Conservation (phyloP, 495 filamentous ascomycete species). For the Daldinia grandis region DNA sequence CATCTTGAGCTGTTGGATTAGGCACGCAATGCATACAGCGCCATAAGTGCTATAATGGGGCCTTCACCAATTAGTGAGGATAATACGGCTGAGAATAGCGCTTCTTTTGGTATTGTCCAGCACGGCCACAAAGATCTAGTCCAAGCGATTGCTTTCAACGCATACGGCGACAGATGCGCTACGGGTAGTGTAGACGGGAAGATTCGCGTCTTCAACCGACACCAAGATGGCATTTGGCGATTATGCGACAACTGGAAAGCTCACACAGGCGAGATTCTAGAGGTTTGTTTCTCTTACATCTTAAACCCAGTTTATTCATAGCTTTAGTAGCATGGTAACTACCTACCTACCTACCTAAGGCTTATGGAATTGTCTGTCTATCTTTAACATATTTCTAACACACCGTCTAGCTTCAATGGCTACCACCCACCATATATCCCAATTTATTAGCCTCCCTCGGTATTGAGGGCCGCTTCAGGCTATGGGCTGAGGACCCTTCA, state of each 20-base stretch:
- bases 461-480: constrained; percentile 84
- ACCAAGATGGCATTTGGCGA: constrained; percentile 79
- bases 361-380: neutral
- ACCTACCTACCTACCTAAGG: too few species aligned
- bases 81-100: constrained; percentile 27
- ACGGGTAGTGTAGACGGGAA: constrained; percentile 92
- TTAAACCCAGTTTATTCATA: neutral
- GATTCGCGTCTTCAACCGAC: constrained; percentile 87
- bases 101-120: constrained; percentile 55
- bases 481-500: constrained; percentile 88
- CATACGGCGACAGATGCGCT: constrained; percentile 88
- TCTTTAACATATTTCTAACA: constrained; percentile 13
- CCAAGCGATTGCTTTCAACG: constrained; percentile 73
- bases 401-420: constrained; percentile 75
- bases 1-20: neutral
- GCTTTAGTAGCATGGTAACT: neutral
- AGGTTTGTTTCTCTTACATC: constrained; percentile 62
- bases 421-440: constrained; percentile 64
- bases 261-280: constrained; percentile 89
- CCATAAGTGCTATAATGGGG: constrained; percentile 25
- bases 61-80: constrained; percentile 31
- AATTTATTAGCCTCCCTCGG: constrained; percentile 71
- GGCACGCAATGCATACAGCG: constrained; percentile 16
- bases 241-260: constrained; percentile 88
- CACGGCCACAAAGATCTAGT: constrained; percentile 75